Evolutionary conservation across 2,329 filamentous ascomycete species (phyloP), one percentile per base, ranked within the genome.

Genomic region (Sclerotinia glacialis): DNA sequence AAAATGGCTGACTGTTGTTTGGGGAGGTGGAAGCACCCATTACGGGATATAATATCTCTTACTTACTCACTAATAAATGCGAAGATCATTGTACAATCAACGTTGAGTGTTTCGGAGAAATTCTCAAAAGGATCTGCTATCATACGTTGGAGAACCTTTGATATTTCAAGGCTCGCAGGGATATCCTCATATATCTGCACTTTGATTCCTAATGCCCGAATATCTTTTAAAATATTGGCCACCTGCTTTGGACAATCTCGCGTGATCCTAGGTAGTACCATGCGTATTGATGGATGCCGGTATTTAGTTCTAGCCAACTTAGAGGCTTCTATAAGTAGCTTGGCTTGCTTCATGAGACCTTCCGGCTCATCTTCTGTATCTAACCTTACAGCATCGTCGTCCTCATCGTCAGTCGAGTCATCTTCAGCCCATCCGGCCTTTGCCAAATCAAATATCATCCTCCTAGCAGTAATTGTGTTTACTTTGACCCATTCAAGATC

Each of bases 401-500:
- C 77, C 21, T 78, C 76, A 11, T 82, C 80, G 67, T 79, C 80
- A 40, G 76, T 76, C 14, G 77, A 80, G 65, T 78, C 79, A 53
- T 76, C 76, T 16, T 69, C 77, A 70, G 86, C 83, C 83, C 86
- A 89, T 14, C 88, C 87, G 67, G 87, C 82, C 75, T 89, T 89
- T 4, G 89, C 88, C 69, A 90, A 81, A 71, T 91, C 88, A 73
- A 88, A 88, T 23, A 90, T 77, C 40, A 91, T 78, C 62, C 87
- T 80, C 67, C 82, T 85, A 70, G 89, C 84, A 0, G 85, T 88
- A 31, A 89, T 79, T 5, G 86, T 88, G 6, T 86, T 89, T 1
- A 91, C 83, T 75, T 90, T 90, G 64, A 88, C 82, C 89, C 88
- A 91, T 72, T 86, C 82, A 67, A 82, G 77, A 14, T 88, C 88